Percentiles rank a stretch among this genome's conserved stretches.
Conservation (phyloP, 75 land plant genomes). For the Isoetes taiwanensis region DNA sequence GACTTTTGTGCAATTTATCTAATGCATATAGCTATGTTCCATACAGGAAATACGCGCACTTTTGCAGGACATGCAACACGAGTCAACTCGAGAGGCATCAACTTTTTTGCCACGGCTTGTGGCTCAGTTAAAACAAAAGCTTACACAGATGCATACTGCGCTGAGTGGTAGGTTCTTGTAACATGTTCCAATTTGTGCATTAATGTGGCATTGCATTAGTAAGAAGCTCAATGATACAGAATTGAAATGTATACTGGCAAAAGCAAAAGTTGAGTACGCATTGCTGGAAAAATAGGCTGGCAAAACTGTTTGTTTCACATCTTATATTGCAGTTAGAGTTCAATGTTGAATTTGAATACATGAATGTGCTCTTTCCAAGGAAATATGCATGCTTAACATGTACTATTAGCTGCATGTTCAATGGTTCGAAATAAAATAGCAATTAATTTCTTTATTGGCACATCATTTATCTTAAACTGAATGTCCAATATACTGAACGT, state of each 20-base stretch:
- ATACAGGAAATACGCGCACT: constrained; percentile 18
- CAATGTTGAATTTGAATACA: not conserved
- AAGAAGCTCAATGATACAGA: not conserved
- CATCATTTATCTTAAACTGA: not conserved
- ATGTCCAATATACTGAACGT: not conserved
- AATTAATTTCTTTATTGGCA: not conserved
- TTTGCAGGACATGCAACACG: constrained; percentile 9
- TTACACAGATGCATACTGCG: constrained; percentile 18
- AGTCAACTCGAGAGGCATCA: constrained; percentile 3
- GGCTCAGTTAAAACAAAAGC: constrained; percentile 17
- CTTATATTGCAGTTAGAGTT: not conserved
- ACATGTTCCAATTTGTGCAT: not conserved
- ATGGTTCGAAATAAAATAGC: not conserved
- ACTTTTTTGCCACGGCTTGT: constrained; percentile 11
- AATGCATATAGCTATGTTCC: not conserved
- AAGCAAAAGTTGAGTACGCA: no score
- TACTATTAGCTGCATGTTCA: not conserved
- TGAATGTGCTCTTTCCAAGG: not conserved
- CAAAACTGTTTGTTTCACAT: not conserved
- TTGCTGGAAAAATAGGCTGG: not conserved
- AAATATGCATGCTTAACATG: not conserved
- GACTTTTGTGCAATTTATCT: not conserved
- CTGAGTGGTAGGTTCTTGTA: constrained; percentile 10
- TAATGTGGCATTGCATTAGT: not conserved
- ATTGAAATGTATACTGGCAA: not conserved